Evolutionary conservation across 2,329 filamentous ascomycete genomes (phyloP), one percentile per base, ranked within the genome.

Genomic region (Rhinocladiella similis): DNA sequence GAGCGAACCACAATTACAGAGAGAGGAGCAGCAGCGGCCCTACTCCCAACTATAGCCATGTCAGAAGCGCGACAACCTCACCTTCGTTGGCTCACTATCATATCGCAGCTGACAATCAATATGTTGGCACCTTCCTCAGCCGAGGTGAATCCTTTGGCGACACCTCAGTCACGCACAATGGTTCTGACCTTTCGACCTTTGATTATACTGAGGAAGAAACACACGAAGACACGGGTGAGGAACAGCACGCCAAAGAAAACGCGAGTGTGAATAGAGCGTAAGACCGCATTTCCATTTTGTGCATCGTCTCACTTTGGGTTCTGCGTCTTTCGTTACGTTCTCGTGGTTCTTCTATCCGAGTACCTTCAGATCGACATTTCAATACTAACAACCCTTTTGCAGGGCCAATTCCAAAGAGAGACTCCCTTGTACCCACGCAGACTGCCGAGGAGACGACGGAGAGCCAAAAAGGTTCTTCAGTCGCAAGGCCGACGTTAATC

Each of bases 401-500:
- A 56, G 54, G 12, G 19, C 22, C 16, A 16, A 22, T 13, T 19
- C 27, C 9, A 53, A 47, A 6, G 35, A 43, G 20, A 41, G 49
- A 25, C 38, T 33, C 10, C 56, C 56, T 53, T 72, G 69, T 56
- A 33, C 61, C 7, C 54, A 65, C 49, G 45, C 54, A 3, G 57
- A 59, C 20, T 73, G 68, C 57, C 47, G 63, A 22, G 65, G 63
- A 56, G 66, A 51, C 3, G 22, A 53, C 7, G 59, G 59, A 20
- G 18, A 29, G 2, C 57, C 53, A 14, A 55, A 18, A 35, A 60
- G 29, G 25, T 61, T 65, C 36, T 79, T 80, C 66, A 73, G 71
- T 14, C 76, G 78, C 45, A 70, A 72, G 42, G 77, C 77, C 5
- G 79, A 82, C 62, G 67, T 81, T 10, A 75, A 76, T 59, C 77